These are phyloP conservation scores for Aristolochia contorta DNA, from an alignment of 164 flowering plant species.

Conservation along the genomic window DNA sequence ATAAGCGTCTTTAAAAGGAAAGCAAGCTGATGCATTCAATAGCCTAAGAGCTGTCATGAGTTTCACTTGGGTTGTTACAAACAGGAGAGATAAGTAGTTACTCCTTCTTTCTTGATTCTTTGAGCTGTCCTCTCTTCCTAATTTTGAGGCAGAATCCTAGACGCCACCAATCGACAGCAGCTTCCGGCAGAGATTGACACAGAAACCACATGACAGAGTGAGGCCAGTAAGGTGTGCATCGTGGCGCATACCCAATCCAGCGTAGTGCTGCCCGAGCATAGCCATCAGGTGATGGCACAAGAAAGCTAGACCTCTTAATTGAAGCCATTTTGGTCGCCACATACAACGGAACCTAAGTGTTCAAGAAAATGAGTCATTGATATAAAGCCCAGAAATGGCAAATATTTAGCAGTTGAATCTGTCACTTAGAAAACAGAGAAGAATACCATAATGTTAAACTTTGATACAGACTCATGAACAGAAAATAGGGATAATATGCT, in stretches of 20 bases:
- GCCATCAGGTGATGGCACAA: conserved; percentile 75
- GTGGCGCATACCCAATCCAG: conserved; percentile 81
- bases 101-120: conserved; percentile 45
- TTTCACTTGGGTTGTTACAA: too few relatives aligned
- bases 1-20: too few relatives aligned
- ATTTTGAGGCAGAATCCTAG: conserved; percentile 46
- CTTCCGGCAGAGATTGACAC: conserved; percentile 43
- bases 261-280: conserved; percentile 80
- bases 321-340: conserved; percentile 97
- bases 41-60: too few relatives aligned
- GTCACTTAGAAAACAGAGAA: too few relatives aligned
- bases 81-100: conserved; percentile 1
- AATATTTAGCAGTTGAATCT: too few relatives aligned
- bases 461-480: too few relatives aligned
- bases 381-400: too few relatives aligned
- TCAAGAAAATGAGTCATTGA: not conserved
- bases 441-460: too few relatives aligned
- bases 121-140: conserved; percentile 61
- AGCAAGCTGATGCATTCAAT: too few relatives aligned
- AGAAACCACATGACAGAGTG: conserved; percentile 65
- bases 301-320: conserved; percentile 64
- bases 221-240: conserved; percentile 96
- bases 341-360: conserved; percentile 66
- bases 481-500: too few relatives aligned
- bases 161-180: conserved; percentile 50